Conservation (phyloP, 2,329 filamentous ascomycete species). For the Fusarium hostae region DNA sequence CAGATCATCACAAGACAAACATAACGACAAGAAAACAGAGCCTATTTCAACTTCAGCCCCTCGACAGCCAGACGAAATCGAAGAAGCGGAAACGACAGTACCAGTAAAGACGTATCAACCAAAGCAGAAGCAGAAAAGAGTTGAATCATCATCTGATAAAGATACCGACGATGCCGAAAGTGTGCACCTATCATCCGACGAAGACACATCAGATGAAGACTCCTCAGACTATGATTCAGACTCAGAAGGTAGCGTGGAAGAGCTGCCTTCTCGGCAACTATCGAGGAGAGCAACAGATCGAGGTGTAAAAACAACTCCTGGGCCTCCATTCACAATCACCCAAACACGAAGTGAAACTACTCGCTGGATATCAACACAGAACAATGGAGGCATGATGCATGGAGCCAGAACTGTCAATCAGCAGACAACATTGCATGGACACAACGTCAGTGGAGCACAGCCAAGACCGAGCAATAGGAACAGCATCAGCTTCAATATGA, state of each 20-base stretch:
- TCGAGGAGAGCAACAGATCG: slow-evolving; percentile 18
- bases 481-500: slow-evolving; percentile 43
- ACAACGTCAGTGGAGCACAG: slow-evolving; percentile 13
- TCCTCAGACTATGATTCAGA: slow-evolving; percentile 25
- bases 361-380: slow-evolving; percentile 38
- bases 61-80: slow-evolving; percentile 35
- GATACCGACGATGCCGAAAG: slow-evolving; percentile 34
- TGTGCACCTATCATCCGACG: slow-evolving; percentile 35
- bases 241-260: slow-evolving; percentile 26
- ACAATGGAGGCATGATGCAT: slow-evolving; percentile 25
- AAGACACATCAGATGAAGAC: slow-evolving; percentile 28
- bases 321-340: slow-evolving; percentile 24
- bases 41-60: neutral
- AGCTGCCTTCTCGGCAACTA: slow-evolving; percentile 22
- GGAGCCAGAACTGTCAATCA: slow-evolving; percentile 34
- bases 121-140: slow-evolving; percentile 8
- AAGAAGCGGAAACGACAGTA: slow-evolving; percentile 22
- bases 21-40: neutral
- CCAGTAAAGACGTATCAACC: slow-evolving; percentile 9
- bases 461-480: slow-evolving; percentile 25
- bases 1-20: slow-evolving; percentile 6
- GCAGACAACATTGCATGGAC: slow-evolving; percentile 38
- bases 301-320: neutral
- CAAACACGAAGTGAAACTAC: slow-evolving; percentile 38
- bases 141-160: slow-evolving; percentile 15